Conservation (phyloP, 2,329 filamentous ascomycete species). For the Fusarium sp. region DNA sequence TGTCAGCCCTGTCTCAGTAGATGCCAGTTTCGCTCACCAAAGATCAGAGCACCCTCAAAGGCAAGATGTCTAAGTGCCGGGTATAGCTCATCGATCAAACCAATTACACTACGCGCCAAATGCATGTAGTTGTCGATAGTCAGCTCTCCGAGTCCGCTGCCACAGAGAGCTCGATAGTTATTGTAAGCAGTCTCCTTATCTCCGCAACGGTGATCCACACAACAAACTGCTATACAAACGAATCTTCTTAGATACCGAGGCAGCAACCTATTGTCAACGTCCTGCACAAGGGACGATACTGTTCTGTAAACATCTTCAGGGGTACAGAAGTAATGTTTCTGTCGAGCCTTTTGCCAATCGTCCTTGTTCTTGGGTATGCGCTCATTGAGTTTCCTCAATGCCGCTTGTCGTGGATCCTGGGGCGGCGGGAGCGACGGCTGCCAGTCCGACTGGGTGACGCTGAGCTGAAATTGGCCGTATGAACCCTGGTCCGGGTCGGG, state of each 20-base stretch:
- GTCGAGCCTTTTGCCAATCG: conserved; percentile 1
- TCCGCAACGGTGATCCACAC: background rate
- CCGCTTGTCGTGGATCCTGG: background rate
- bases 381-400: background rate
- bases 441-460: background rate
- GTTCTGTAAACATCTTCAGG: background rate
- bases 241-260: background rate
- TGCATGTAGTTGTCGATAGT: background rate
- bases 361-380: conserved; percentile 7
- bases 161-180: background rate
- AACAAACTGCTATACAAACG: background rate
- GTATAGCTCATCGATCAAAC: conserved; percentile 2
- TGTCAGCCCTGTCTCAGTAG: too few species aligned
- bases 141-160: background rate
- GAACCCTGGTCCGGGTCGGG: background rate
- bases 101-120: background rate
- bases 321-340: background rate
- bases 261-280: background rate
- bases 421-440: background rate
- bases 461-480: background rate
- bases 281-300: background rate
- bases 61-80: background rate
- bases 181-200: background rate
- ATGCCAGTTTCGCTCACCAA: too few species aligned
- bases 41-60: background rate